Evolutionary conservation across 169 alveolate species (phyloP).

Genomic region (Eimeria sp.): DNA sequence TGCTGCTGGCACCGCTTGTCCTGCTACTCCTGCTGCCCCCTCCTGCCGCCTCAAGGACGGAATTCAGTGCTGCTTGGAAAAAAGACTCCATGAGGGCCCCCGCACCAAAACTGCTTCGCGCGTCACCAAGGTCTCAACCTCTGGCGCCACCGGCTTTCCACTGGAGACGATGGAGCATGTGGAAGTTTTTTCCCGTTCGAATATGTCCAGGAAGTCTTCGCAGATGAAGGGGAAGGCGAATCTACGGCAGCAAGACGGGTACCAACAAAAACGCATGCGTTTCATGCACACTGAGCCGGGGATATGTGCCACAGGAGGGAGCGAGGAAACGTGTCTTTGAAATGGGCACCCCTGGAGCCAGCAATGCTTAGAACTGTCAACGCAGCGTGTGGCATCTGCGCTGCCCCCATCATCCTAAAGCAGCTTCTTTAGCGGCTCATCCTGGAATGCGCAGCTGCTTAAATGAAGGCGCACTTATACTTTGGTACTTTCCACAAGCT

Average conservation of each 20-base stretch:
- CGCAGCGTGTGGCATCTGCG: background rate
- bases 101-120: background rate
- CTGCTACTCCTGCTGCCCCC: slow-evolving; percentile 56
- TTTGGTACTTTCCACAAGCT: background rate
- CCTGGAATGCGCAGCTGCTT: background rate
- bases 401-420: slow-evolving; percentile 24
- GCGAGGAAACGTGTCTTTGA: background rate
- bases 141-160: background rate
- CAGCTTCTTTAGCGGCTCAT: background rate
- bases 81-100: slow-evolving; percentile 60
- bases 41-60: slow-evolving; percentile 73
- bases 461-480: background rate
- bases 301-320: background rate
- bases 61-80: slow-evolving; percentile 62
- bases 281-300: background rate
- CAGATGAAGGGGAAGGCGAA: background rate
- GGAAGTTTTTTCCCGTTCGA: background rate
- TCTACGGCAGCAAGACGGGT: background rate
- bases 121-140: background rate
- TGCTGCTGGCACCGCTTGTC: slow-evolving; percentile 9
- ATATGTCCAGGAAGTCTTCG: background rate
- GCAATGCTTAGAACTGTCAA: background rate
- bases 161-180: background rate
- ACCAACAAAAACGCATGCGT: background rate
- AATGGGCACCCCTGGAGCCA: background rate